A percentile compares a stretch with the other conserved stretches of the same genome.
These are phyloP conservation scores for Rhizoclosmatium globosum DNA, from an alignment of 192 early-diverging fungal species.

Conservation along the genomic window DNA sequence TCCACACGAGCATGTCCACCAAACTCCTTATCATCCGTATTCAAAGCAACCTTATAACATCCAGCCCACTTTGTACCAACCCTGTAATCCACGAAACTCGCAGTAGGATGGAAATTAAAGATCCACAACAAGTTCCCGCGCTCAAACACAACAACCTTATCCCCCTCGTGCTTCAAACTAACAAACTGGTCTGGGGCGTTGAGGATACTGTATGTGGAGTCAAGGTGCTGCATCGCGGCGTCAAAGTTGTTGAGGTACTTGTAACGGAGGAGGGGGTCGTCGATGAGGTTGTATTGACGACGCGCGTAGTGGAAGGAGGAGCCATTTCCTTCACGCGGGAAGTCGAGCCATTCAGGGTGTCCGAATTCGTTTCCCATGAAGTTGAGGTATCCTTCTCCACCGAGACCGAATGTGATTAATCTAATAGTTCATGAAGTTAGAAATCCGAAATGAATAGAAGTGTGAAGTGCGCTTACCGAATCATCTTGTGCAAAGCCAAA, in stretches of 20 bases:
- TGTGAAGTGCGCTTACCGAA: conserved; percentile 56
- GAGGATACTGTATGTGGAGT: conserved; percentile 73
- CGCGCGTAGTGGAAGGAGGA: conserved; percentile 88
- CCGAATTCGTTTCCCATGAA: conserved; percentile 99
- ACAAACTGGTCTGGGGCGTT: conserved; percentile 63
- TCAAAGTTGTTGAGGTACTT: conserved; percentile 94
- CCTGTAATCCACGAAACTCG: conserved; percentile 88
- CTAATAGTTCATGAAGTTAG: conserved; percentile 43
- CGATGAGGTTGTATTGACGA: conserved; percentile 94
- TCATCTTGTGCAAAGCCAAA: conserved; percentile 96
- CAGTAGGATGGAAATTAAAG: conserved; percentile 93
- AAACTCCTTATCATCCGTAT: conserved; percentile 80
- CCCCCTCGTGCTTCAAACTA: conserved; percentile 86
- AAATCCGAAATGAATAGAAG: not conserved
- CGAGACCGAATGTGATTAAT: conserved; percentile 86
- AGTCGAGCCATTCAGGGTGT: conserved; percentile 99
- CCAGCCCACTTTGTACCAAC: conserved; percentile 78
- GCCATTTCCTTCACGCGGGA: conserved; percentile 90
- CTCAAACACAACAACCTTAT: conserved; percentile 95
- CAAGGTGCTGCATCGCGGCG: conserved; percentile 80
- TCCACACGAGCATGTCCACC: conserved; percentile 85
- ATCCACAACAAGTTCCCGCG: conserved; percentile 88
- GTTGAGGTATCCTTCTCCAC: conserved; percentile 95
- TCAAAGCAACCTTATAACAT: conserved; percentile 74
- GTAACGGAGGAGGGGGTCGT: conserved; percentile 88